Evolutionary conservation across 2,329 filamentous ascomycete genomes (phyloP).

Genomic region (Lasiodiplodia sp.): DNA sequence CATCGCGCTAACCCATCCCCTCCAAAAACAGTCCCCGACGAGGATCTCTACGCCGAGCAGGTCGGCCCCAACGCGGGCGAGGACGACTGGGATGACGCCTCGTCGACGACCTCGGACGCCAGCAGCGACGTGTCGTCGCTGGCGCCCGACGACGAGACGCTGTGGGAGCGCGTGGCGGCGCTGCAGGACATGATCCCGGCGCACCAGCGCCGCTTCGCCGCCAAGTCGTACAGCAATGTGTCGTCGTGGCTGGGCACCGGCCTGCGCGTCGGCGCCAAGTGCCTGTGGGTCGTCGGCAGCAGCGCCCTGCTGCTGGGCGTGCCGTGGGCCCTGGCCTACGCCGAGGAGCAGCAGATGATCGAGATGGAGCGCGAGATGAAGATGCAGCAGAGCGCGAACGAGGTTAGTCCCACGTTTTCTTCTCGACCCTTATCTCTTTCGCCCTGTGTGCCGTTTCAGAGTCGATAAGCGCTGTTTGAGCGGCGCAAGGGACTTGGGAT

Average conservation of each 20-base stretch:
- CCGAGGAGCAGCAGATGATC: slow-evolving; percentile 94
- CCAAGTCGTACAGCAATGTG: slow-evolving; percentile 56
- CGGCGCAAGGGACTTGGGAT: not conserved
- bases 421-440: not conserved
- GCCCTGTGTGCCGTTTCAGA: not conserved
- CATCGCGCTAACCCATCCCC: not conserved
- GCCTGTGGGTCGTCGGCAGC: slow-evolving; percentile 89
- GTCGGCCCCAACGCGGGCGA: slow-evolving; percentile 72
- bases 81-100: slow-evolving; percentile 82
- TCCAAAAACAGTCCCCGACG: slow-evolving; percentile 73
- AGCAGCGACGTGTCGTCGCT: slow-evolving; percentile 43
- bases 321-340: slow-evolving; percentile 89
- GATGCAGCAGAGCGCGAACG: slow-evolving; percentile 90
- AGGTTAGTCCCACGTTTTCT: slow-evolving; percentile 61
- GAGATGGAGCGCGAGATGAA: slow-evolving; percentile 98
- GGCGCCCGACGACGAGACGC: slow-evolving; percentile 40
- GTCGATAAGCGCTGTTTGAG: not conserved
- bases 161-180: slow-evolving; percentile 52
- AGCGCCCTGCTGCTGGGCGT: slow-evolving; percentile 89
- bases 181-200: slow-evolving; percentile 55
- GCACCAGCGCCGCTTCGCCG: slow-evolving; percentile 52
- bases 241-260: slow-evolving; percentile 66
- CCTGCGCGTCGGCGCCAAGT: slow-evolving; percentile 79
- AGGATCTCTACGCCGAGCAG: slow-evolving; percentile 83
- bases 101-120: slow-evolving; percentile 61